Evolutionary conservation across 306 rosid genomes (phyloP).

Genomic region (Vicia faba): DNA sequence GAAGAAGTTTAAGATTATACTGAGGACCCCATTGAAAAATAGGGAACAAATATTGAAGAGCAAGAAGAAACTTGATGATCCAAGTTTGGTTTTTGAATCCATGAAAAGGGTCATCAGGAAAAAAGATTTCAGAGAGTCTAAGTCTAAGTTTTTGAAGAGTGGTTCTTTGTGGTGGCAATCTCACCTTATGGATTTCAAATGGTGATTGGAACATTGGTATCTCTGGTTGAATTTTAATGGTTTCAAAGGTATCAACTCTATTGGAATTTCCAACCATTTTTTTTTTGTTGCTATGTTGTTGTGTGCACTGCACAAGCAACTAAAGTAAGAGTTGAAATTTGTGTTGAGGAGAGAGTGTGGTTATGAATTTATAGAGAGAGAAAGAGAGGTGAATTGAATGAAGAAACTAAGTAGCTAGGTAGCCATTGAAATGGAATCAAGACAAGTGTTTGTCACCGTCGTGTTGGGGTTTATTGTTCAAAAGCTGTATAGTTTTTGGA

Average conservation of each 20-base stretch:
- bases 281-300: neutral
- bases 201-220: conserved; percentile 40
- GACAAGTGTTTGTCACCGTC: conserved; percentile 18
- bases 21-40: conserved; percentile 86
- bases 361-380: conserved; percentile 58
- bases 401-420: neutral
- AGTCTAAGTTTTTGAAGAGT: conserved; percentile 64
- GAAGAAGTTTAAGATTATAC: conserved; percentile 56
- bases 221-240: conserved; percentile 49
- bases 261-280: conserved; percentile 67
- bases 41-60: conserved; percentile 74
- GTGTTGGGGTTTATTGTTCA: conserved; percentile 33
- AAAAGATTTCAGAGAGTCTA: conserved; percentile 76
- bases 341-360: conserved; percentile 6
- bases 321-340: neutral
- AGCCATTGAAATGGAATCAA: conserved; percentile 20
- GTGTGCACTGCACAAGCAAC: conserved; percentile 17
- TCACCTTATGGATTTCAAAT: conserved; percentile 61
- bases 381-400: neutral
- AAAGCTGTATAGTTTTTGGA: conserved; percentile 16
- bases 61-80: conserved; percentile 53
- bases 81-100: conserved; percentile 66
- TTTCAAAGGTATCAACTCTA: conserved; percentile 64
- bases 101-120: conserved; percentile 87
- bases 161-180: conserved; percentile 66